A percentile compares a stretch with the other conserved stretches of the same genome.
Evolutionary conservation across 2,329 filamentous ascomycete genomes (phyloP).

Genomic region (Xenosphaeropsis pyriputrescens): DNA sequence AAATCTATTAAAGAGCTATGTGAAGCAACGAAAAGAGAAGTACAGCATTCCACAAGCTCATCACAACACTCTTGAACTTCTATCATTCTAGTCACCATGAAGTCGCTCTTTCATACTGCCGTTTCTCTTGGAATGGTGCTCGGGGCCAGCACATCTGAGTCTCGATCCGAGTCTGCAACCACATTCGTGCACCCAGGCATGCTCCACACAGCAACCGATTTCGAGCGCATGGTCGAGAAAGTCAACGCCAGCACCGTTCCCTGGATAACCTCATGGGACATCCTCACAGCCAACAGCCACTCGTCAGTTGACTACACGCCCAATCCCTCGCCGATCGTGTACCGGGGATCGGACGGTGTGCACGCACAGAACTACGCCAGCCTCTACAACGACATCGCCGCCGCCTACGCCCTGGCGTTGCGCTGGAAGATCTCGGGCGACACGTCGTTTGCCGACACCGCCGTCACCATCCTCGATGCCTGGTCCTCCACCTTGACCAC

Average conservation of each 20-base stretch:
- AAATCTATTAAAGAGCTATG: too few relatives aligned
- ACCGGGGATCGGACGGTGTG: slow-evolving; percentile 17
- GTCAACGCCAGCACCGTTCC: slow-evolving; percentile 19
- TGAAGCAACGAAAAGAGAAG: too few relatives aligned
- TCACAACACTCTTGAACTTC: too few relatives aligned
- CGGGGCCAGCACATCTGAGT: too few relatives aligned
- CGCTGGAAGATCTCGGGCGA: slow-evolving; percentile 25
- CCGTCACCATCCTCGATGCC: slow-evolving; percentile 21
- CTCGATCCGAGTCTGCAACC: too few relatives aligned
- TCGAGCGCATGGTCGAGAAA: slow-evolving; percentile 24
- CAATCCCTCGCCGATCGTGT: slow-evolving; percentile 16
- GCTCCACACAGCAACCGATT: slow-evolving; percentile 21
- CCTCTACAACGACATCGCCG: slow-evolving; percentile 20
- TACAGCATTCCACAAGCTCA: too few relatives aligned
- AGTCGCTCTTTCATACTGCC: too few relatives aligned
- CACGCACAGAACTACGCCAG: slow-evolving; percentile 19
- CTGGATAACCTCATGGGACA: slow-evolving; percentile 20
- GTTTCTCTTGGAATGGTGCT: too few relatives aligned
- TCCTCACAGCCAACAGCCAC: slow-evolving; percentile 15
- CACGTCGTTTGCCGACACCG: slow-evolving; percentile 20
- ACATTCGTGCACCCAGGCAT: slow-evolving; percentile 19
- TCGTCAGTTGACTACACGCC: slow-evolving; percentile 17
- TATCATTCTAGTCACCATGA: too few relatives aligned
- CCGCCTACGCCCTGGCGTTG: slow-evolving; percentile 23
- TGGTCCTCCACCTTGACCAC: slow-evolving; percentile 20